These are phyloP conservation scores for rapeseed (Brassica napus) DNA, from an alignment of 345 rosid genomes.

Conservation along the genomic window Da-Ae NC_063444.1:2697501-2698000, in stretches of 20 bases:
- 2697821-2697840: slow-evolving; percentile 65
- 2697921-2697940: background rate
- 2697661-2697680: background rate
- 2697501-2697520: slow-evolving; percentile 46
- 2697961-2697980: slow-evolving; percentile 54
- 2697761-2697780: slow-evolving; percentile 41
- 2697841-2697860: slow-evolving; percentile 63
- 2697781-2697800: slow-evolving; percentile 74
- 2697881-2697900: slow-evolving; percentile 43
- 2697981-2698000: slow-evolving; percentile 68
- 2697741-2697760: slow-evolving; percentile 16
- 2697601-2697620: background rate
- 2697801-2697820: slow-evolving; percentile 67
- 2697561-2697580: slow-evolving; percentile 52
- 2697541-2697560: slow-evolving; percentile 60
- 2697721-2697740: background rate
- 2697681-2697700: background rate
- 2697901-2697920: slow-evolving; percentile 12
- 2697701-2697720: background rate
- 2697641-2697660: slow-evolving; percentile 4
- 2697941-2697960: background rate
- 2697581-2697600: slow-evolving; percentile 51
- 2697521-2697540: slow-evolving; percentile 52
- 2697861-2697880: slow-evolving; percentile 81
- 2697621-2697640: background rate